Evolutionary conservation across 192 early-diverging fungal species (phyloP), one percentile per base, ranked within the genome.

Genomic region (Phycomyces nitens): DNA sequence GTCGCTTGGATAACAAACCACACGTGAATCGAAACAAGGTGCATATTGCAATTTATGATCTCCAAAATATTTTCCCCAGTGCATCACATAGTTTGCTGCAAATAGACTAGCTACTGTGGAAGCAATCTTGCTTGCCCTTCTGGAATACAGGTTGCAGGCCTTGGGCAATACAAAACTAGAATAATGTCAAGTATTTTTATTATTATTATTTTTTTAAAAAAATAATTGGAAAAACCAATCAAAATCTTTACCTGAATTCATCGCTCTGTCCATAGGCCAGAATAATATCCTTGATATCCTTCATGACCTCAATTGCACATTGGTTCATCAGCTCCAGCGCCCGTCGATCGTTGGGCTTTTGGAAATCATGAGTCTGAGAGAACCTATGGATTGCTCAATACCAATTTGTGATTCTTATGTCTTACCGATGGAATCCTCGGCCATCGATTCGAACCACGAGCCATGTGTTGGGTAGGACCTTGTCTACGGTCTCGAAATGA

Each of bases 371-470:
- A 52, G 65, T 76, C 42, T 75, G 72, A 5, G 94, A 89, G 77
- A 99, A 99, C 58, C 89, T 85, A 60, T 26, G 39, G 14, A 39
- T 20, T 26, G n/a, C 39, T 44, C 21, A 34, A 26, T 41, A 26
- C 47, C 16, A 0, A 20, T 61, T n/a, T n/a, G n/a, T n/a, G n/a
- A n/a, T n/a, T n/a, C n/a, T n/a, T n/a, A n/a, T n/a, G n/a, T 49
- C 7, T 55, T 80, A 82, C 82, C 79, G 84, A 75, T 91, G 93
- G 78, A 91, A 99, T 53, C 88, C 83, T 61, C 91, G 87, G 8
- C 95, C 95, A 66, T 99, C 97, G 41, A 99, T 80, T 49, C 97
- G 89, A 23, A 97, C 89, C 26, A 97, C 92, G 49, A 99, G 71
- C 78, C 80, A 97, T 34, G 91, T 93, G 64, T 89, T 90, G 22